phyloP scores from a whole-genome alignment of 345 rosid genomes.

The Sonneratia caseolaris region DNA sequence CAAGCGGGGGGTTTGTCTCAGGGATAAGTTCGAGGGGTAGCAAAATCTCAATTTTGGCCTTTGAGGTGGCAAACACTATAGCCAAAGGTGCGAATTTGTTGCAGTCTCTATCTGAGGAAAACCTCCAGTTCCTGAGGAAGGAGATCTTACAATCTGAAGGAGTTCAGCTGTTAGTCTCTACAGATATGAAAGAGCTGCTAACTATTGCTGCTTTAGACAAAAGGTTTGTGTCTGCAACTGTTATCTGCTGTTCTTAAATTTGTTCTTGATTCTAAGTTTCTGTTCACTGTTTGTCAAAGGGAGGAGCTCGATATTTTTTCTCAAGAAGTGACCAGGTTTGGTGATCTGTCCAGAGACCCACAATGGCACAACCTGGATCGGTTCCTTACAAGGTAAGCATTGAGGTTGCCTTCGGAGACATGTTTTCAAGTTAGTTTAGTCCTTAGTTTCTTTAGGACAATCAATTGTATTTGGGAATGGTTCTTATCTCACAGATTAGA shows the following conservation, averaged over 20 bases:
- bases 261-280: neutral
- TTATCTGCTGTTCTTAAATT: neutral
- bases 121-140: slow-evolving; percentile 50
- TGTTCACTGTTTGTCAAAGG: slow-evolving; percentile 19
- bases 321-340: slow-evolving; percentile 79
- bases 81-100: neutral
- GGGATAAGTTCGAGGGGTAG: slow-evolving; percentile 19
- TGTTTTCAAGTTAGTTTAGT: neutral
- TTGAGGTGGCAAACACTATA: neutral
- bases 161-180: slow-evolving; percentile 62
- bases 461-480: slow-evolving; percentile 12
- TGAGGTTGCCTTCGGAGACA: neutral
- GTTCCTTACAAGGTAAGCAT: slow-evolving; percentile 54
- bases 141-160: slow-evolving; percentile 64
- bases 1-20: slow-evolving; percentile 43
- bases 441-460: neutral
- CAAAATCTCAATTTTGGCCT: neutral
- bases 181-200: slow-evolving; percentile 53
- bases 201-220: slow-evolving; percentile 83
- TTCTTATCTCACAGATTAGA: slow-evolving; percentile 47
- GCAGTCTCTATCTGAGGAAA: slow-evolving; percentile 57
- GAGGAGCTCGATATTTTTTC: slow-evolving; percentile 81
- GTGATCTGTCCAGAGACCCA: slow-evolving; percentile 74
- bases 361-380: slow-evolving; percentile 90
- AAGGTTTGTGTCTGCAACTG: slow-evolving; percentile 33